Conservation (phyloP, 176 grass and related monocot species). For the Juncus inflexus region DNA sequence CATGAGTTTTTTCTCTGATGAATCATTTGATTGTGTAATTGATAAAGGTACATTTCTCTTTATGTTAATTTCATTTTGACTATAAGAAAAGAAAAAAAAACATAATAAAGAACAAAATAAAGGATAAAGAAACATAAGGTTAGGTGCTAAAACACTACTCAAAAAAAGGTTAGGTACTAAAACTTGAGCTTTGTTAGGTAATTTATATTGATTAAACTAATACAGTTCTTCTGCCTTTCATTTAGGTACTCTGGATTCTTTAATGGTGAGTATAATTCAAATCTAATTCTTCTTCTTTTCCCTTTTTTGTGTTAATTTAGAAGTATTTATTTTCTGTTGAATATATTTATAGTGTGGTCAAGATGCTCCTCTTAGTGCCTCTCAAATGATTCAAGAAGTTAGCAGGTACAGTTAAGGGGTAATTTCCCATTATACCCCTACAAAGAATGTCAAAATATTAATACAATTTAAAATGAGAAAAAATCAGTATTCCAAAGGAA, state of each 20-base stretch:
- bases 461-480: not conserved
- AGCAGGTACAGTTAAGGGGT: slow-evolving; percentile 44
- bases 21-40: slow-evolving; percentile 92
- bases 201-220: too few relatives aligned
- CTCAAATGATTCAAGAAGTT: slow-evolving; percentile 82
- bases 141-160: too few relatives aligned
- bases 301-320: slow-evolving; percentile 22
- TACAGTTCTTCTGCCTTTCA: not conserved
- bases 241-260: slow-evolving; percentile 92
- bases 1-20: slow-evolving; percentile 77
- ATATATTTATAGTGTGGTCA: slow-evolving; percentile 58
- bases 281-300: slow-evolving; percentile 11
- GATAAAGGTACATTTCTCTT: slow-evolving; percentile 77
- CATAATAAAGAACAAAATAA: not conserved
- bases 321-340: slow-evolving; percentile 25
- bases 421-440: too few relatives aligned
- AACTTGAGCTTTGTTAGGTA: too few relatives aligned
- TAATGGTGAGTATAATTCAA: slow-evolving; percentile 72
- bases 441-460: slow-evolving; percentile 24
- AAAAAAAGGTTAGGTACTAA: too few relatives aligned
- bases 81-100: not conserved
- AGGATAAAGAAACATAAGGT: not conserved
- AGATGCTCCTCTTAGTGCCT: slow-evolving; percentile 77
- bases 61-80: slow-evolving; percentile 1
- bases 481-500: slow-evolving; percentile 10